These are phyloP conservation scores for Pisolithus microcarpus DNA, from an alignment of 768 basidiomycete species.

Conservation along the genomic window DNA sequence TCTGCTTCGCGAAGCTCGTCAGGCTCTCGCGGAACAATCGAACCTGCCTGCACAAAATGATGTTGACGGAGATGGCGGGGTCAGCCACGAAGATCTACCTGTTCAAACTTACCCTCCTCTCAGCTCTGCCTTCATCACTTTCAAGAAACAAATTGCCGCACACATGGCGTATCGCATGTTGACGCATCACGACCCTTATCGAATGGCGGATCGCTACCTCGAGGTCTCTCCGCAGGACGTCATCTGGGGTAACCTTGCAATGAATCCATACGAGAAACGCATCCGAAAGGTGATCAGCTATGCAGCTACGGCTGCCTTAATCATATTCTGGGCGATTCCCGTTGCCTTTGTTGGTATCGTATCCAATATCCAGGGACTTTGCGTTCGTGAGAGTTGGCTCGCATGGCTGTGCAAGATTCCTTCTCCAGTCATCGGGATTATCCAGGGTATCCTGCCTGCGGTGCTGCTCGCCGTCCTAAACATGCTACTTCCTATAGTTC, in stretches of 20 bases:
- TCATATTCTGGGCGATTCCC: constrained; percentile 86
- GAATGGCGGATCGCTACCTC: constrained; percentile 68
- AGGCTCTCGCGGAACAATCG: constrained; percentile 15
- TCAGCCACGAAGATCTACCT: constrained; percentile 5
- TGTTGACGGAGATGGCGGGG: constrained; percentile 7
- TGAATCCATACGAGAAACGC: constrained; percentile 86
- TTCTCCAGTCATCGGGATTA: constrained; percentile 62
- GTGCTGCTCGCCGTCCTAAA: constrained; percentile 84
- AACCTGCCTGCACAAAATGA: constrained; percentile 18
- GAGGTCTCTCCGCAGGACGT: constrained; percentile 87
- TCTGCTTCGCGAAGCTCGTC: constrained; percentile 46
- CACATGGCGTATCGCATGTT: constrained; percentile 77
- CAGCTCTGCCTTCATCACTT: constrained; percentile 80
- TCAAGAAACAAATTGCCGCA: constrained; percentile 88
- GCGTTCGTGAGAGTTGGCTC: constrained; percentile 59
- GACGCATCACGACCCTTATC: constrained; percentile 74
- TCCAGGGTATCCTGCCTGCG: constrained; percentile 84
- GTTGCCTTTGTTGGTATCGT: constrained; percentile 81
- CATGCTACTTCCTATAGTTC: constrained; percentile 79
- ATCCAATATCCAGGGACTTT: constrained; percentile 73
- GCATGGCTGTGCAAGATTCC: constrained; percentile 79
- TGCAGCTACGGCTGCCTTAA: constrained; percentile 68
- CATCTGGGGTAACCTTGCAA: constrained; percentile 81
- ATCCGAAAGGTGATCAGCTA: constrained; percentile 63
- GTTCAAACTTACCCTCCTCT: constrained; percentile 46